These are phyloP conservation scores for Annulohypoxylon nitens DNA, from an alignment of 495 filamentous ascomycete genomes.

Conservation along the genomic window DNA sequence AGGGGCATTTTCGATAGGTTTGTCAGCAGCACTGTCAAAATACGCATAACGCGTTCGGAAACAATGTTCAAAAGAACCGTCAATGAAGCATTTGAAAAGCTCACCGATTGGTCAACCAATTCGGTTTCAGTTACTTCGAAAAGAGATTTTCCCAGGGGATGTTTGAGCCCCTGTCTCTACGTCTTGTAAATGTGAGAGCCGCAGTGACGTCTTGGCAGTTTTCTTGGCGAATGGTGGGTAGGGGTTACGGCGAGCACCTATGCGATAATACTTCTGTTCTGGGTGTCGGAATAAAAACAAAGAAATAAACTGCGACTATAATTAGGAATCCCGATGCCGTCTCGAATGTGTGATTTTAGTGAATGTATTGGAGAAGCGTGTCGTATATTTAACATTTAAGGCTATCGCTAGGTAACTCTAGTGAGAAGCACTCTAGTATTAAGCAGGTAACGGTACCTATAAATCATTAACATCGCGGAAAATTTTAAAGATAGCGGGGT, in stretches of 20 bases:
- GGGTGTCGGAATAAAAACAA: too few relatives aligned
- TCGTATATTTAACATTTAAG: too few relatives aligned
- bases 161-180: constrained; percentile 33
- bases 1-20: background rate
- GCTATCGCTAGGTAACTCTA: too few relatives aligned
- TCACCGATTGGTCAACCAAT: constrained; percentile 31
- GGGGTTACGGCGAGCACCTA: background rate
- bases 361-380: too few relatives aligned
- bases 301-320: too few relatives aligned
- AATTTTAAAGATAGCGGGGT: background rate
- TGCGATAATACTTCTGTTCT: background rate
- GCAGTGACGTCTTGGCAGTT: constrained; percentile 25
- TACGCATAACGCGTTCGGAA: constrained; percentile 11
- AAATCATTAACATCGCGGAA: background rate
- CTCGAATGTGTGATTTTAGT: too few relatives aligned
- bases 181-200: constrained; percentile 21
- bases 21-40: background rate
- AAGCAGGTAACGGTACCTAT: background rate
- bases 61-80: constrained; percentile 12
- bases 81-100: background rate
- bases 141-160: constrained; percentile 42
- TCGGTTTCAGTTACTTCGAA: constrained; percentile 29
- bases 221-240: constrained; percentile 31
- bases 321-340: too few relatives aligned
- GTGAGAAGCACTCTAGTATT: too few relatives aligned